phyloP scores from a whole-genome alignment of 441 rosid genomes.

The Mallotus repandus region DNA sequence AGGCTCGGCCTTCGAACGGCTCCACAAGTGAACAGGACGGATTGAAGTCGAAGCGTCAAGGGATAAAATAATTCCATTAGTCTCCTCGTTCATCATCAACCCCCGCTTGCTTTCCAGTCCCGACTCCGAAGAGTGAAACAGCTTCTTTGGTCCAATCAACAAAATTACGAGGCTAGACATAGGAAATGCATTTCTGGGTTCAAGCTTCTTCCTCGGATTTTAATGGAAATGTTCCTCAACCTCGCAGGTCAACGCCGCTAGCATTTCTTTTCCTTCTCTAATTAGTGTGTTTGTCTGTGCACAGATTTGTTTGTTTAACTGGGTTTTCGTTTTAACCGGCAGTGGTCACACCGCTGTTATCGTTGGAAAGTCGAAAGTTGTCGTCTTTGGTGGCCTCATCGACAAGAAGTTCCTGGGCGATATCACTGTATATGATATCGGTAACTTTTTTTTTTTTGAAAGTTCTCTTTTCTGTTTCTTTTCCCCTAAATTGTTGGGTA shows the following conservation, averaged over 20 bases:
- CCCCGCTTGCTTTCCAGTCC: no score
- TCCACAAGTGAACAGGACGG: no score
- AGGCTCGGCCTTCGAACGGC: no score
- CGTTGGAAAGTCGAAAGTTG: conserved; percentile 80
- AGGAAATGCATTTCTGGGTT: conserved; percentile 84
- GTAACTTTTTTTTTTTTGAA: conserved; percentile 30
- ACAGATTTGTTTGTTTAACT: neutral
- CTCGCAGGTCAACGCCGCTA: conserved; percentile 62
- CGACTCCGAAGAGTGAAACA: no score
- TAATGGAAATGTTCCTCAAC: conserved; percentile 66
- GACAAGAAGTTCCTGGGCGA: conserved; percentile 82
- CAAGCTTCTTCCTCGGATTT: conserved; percentile 84
- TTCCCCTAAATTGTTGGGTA: neutral
- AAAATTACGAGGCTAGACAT: no score
- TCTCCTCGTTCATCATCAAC: no score
- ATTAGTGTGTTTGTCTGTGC: neutral
- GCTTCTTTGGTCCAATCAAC: no score
- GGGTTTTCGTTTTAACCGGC: conserved; percentile 17
- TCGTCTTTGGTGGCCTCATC: conserved; percentile 83
- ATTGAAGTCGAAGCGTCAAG: no score
- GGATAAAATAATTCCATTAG: no score
- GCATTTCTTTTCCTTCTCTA: conserved; percentile 1
- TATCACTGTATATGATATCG: conserved; percentile 69
- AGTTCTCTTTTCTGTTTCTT: neutral
- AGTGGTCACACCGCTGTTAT: conserved; percentile 89